phyloP scores from a whole-genome alignment of 441 rosid genomes.

The Pelargonium cotyledonis region DNA sequence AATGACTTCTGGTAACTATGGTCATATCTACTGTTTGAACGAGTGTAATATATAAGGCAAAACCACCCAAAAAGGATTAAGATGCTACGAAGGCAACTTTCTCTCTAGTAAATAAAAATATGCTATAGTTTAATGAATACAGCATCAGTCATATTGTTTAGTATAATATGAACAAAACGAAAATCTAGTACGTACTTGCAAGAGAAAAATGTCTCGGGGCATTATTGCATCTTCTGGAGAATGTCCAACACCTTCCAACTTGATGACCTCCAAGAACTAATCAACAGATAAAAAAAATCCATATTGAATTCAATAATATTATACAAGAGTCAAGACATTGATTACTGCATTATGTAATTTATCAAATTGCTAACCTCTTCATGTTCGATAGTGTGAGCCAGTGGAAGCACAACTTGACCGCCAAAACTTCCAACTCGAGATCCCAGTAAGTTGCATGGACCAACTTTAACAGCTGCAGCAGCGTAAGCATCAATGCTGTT shows the following conservation, averaged over 20 bases:
- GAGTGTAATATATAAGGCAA: no score
- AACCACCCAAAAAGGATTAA: no score
- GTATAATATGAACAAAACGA: not conserved
- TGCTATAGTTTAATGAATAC: no score
- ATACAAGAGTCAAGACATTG: not conserved
- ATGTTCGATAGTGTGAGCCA: slow-evolving; percentile 94
- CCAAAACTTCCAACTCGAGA: slow-evolving; percentile 89
- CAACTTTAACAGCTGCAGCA: slow-evolving; percentile 72
- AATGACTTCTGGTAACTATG: no score
- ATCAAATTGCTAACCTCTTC: slow-evolving; percentile 59
- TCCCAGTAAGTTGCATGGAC: slow-evolving; percentile 72
- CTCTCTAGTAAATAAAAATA: no score
- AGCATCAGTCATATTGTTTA: no score
- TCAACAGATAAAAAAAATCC: slow-evolving; percentile 36
- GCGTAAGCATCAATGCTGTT: slow-evolving; percentile 92
- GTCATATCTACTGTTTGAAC: no score
- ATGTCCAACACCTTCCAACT: slow-evolving; percentile 76
- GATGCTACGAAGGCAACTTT: no score
- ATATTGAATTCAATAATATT: slow-evolving; percentile 1
- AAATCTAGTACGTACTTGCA: slow-evolving; percentile 52
- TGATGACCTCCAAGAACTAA: slow-evolving; percentile 73
- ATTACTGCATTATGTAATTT: slow-evolving; percentile 2
- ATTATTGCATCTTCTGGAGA: slow-evolving; percentile 88
- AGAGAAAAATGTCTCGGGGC: slow-evolving; percentile 81
- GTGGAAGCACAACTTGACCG: slow-evolving; percentile 89